Conservation (phyloP, 495 filamentous ascomycete species). For the Thermochaetoides thermophila region DNA sequence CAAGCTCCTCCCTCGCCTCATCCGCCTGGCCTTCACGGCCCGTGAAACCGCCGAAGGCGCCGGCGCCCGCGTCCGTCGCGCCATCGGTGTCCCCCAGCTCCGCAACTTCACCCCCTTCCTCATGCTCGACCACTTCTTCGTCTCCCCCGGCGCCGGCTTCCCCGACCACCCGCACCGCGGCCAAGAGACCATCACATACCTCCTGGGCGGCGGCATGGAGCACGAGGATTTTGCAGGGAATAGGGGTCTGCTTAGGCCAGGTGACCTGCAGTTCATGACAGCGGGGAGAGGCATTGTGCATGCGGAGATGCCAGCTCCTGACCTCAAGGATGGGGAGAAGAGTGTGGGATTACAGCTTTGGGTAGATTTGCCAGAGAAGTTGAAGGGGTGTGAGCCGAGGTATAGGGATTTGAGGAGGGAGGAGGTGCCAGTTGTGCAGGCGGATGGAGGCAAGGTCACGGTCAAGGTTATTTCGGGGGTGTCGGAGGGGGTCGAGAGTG, state of each 20-base stretch:
- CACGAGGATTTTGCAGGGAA: constrained; percentile 94
- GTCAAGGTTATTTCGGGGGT: constrained; percentile 85
- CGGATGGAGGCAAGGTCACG: constrained; percentile 56
- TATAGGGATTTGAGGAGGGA: constrained; percentile 67
- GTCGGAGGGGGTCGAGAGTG: constrained; percentile 66
- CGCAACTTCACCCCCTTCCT: constrained; percentile 87
- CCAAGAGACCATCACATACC: constrained; percentile 79
- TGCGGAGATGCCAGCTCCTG: constrained; percentile 86
- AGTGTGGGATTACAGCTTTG: constrained; percentile 88
- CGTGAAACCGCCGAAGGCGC: constrained; percentile 80
- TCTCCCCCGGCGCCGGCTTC: constrained; percentile 58
- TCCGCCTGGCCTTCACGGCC: constrained; percentile 70
- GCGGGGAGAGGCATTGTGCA: constrained; percentile 88
- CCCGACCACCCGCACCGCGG: constrained; percentile 29
- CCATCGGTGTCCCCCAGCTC: constrained; percentile 71
- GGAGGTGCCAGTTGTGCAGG: constrained; percentile 59
- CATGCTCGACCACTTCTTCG: constrained; percentile 91
- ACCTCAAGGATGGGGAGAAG: constrained; percentile 48
- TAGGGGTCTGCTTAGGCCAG: constrained; percentile 66
- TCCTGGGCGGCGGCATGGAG: constrained; percentile 70
- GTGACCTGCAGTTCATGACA: constrained; percentile 96
- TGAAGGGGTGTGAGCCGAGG: constrained; percentile 81
- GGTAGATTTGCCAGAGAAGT: constrained; percentile 72
- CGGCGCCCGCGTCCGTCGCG: constrained; percentile 75
- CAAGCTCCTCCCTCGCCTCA: constrained; percentile 58